Conservation (phyloP, 2,329 filamentous ascomycete genomes). For the Pseudogymnoascus verrucosus region DNA sequence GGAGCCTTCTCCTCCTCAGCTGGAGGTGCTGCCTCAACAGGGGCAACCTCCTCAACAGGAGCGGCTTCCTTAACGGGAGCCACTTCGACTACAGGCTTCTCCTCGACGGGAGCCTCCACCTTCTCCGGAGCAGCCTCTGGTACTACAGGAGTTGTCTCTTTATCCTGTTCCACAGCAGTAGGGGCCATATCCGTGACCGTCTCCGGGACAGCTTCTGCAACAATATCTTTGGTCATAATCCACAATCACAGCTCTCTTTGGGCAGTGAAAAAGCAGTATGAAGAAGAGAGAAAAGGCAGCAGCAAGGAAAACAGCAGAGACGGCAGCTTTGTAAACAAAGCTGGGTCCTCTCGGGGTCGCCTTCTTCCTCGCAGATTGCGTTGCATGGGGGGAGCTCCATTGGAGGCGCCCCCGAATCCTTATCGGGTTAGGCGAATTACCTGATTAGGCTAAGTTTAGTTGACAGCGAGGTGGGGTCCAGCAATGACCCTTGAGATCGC, state of each 20-base stretch:
- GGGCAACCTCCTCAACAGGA: neutral
- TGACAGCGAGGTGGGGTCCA: constrained; percentile 2
- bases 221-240: constrained; percentile 8
- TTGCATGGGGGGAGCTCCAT: constrained; percentile 8
- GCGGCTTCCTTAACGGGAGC: neutral
- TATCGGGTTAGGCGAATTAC: constrained; percentile 1
- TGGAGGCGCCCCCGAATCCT: neutral
- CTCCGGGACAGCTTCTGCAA: neutral
- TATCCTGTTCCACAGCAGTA: neutral
- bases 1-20: neutral
- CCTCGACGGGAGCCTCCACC: neutral
- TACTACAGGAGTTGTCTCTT: neutral
- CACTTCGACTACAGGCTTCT: neutral
- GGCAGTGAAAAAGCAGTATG: constrained; percentile 7
- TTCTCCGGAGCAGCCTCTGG: neutral
- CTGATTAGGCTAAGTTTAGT: neutral
- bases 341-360: neutral
- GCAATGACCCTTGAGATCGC: constrained; percentile 6
- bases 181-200: constrained; percentile 1
- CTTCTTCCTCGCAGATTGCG: constrained; percentile 8
- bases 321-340: constrained; percentile 2
- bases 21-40: neutral
- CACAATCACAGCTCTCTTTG: constrained; percentile 4
- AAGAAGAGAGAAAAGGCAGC: neutral
- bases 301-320: neutral